Conservation (phyloP, 2,329 filamentous ascomycete species). For the Zymoseptoria crescenta region DNA sequence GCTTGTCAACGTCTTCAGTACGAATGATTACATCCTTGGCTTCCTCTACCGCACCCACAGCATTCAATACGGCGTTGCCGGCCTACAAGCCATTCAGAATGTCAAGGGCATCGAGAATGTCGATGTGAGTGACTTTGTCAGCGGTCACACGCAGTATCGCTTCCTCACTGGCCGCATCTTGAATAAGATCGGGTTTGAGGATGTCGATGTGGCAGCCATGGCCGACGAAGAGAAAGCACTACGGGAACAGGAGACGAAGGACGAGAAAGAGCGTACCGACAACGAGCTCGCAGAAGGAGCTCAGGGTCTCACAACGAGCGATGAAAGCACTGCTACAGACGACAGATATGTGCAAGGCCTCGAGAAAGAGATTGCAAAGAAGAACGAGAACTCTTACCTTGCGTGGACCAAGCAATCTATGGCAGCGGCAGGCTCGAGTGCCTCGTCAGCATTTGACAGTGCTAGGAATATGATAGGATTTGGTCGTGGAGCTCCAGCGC, state of each 20-base stretch:
- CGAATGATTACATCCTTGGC: slow-evolving; percentile 78
- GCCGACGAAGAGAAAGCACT: slow-evolving; percentile 38
- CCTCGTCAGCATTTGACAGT: slow-evolving; percentile 17
- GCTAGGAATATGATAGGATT: slow-evolving; percentile 3
- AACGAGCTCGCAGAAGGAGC: slow-evolving; percentile 20
- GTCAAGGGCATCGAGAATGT: slow-evolving; percentile 58
- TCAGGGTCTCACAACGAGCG: slow-evolving; percentile 16
- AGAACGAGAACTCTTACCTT: slow-evolving; percentile 38
- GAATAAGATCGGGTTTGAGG: slow-evolving; percentile 46
- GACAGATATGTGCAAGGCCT: slow-evolving; percentile 30
- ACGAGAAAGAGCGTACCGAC: slow-evolving; percentile 29
- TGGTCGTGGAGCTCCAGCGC: background rate
- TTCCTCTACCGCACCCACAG: slow-evolving; percentile 82
- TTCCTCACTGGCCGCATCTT: slow-evolving; percentile 46
- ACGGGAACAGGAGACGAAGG: slow-evolving; percentile 32
- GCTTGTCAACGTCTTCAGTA: slow-evolving; percentile 80
- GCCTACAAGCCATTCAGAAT: slow-evolving; percentile 63
- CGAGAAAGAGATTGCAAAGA: slow-evolving; percentile 37
- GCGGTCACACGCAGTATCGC: slow-evolving; percentile 45
- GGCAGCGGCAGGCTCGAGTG: slow-evolving; percentile 23
- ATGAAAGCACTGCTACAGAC: slow-evolving; percentile 18
- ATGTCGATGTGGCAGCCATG: slow-evolving; percentile 42
- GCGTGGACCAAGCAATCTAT: slow-evolving; percentile 38
- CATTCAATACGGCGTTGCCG: slow-evolving; percentile 74
- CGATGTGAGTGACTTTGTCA: slow-evolving; percentile 44